A percentile compares a stretch with the other conserved stretches of the same genome.
phyloP scores from a whole-genome alignment of 306 rosid genomes.

The Hippophae rhamnoides region DNA sequence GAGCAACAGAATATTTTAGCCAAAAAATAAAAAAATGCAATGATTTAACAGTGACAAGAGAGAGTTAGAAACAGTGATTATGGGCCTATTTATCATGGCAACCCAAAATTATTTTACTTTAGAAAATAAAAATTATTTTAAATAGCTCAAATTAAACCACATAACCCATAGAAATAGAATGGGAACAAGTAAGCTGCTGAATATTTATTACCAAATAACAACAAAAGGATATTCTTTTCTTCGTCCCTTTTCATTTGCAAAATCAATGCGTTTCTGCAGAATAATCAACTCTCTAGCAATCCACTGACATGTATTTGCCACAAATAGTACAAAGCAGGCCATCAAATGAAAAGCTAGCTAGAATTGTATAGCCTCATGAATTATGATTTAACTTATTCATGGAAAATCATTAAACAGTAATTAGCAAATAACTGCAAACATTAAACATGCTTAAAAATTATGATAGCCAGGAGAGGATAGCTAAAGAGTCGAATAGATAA shows the following conservation, averaged over 20 bases:
- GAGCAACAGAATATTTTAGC: background rate
- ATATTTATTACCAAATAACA: conserved; percentile 5
- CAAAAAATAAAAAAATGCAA: background rate
- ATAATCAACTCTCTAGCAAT: conserved; percentile 45
- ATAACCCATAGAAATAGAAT: background rate
- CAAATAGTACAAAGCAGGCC: conserved; percentile 3
- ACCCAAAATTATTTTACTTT: no score
- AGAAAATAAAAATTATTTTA: no score
- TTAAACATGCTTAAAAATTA: background rate
- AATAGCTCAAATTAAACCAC: background rate
- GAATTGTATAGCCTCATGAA: background rate
- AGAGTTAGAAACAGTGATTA: background rate
- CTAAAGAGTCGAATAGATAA: no score
- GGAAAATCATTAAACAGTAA: background rate
- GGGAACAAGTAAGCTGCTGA: background rate
- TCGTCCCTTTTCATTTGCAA: conserved; percentile 88
- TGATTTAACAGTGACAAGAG: background rate
- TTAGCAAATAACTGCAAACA: background rate
- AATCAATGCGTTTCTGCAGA: conserved; percentile 57
- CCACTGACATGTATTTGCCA: conserved; percentile 43
- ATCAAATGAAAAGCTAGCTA: conserved; percentile 6
- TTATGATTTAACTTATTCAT: background rate
- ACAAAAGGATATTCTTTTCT: conserved; percentile 80
- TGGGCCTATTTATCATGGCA: no score
- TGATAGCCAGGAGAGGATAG: background rate